Evolutionary conservation across 331 rosid genomes (phyloP).

Genomic region (Pyrus hybrid): DNA sequence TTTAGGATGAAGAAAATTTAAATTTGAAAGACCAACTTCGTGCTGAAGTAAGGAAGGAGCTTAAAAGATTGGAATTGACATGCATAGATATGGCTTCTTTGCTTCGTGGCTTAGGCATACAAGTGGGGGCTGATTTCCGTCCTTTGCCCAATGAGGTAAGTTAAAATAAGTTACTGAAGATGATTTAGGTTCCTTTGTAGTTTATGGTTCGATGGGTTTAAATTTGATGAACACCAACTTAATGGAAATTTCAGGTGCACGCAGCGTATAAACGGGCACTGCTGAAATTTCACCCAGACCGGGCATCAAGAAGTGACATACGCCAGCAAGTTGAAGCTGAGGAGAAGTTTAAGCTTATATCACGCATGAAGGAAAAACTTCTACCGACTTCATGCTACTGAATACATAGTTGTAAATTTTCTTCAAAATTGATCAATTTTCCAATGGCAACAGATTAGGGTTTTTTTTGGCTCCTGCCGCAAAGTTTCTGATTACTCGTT

Average conservation of each 20-base stretch:
- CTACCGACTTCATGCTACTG: constrained; percentile 26
- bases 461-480: neutral
- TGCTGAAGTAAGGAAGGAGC: constrained; percentile 52
- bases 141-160: constrained; percentile 59
- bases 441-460: neutral
- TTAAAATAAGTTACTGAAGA: neutral
- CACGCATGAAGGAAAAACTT: constrained; percentile 72
- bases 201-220: neutral
- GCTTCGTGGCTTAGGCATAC: constrained; percentile 74
- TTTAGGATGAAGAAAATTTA: constrained; percentile 70
- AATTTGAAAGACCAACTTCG: constrained; percentile 74
- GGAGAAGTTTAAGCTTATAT: constrained; percentile 80
- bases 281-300: constrained; percentile 81
- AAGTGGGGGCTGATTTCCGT: constrained; percentile 35
- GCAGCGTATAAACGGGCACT: constrained; percentile 77
- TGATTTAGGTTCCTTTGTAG: neutral
- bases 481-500: neutral
- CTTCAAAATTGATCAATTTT: neutral
- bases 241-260: constrained; percentile 47
- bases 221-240: neutral
- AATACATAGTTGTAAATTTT: neutral
- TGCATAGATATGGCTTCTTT: constrained; percentile 66
- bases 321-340: constrained; percentile 82
- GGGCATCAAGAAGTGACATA: constrained; percentile 63
- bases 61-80: constrained; percentile 47